Conservation (phyloP, 2,329 filamentous ascomycete genomes). For the Aureobasidium sp. region DNA sequence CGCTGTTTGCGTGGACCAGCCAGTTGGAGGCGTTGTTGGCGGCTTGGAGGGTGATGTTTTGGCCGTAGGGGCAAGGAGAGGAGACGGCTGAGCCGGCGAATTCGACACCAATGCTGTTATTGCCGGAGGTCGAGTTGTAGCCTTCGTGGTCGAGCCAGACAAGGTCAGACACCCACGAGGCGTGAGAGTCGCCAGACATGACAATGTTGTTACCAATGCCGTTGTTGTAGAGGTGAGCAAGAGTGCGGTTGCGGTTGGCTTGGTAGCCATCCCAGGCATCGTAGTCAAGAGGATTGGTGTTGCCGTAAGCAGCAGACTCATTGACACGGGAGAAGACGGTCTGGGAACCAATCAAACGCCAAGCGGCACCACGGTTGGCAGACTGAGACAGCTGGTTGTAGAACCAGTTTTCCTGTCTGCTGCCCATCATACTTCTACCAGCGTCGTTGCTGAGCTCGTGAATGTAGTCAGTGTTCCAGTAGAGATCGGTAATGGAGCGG, state of each 20-base stretch:
- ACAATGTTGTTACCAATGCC: constrained; percentile 67
- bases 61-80: constrained; percentile 46
- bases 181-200: constrained; percentile 63
- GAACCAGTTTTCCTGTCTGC: constrained; percentile 68
- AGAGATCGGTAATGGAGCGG: constrained; percentile 53
- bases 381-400: constrained; percentile 43
- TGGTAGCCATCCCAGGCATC: constrained; percentile 61
- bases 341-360: constrained; percentile 66
- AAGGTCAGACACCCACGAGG: constrained; percentile 48
- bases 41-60: constrained; percentile 47
- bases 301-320: constrained; percentile 38
- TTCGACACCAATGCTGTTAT: constrained; percentile 40
- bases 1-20: constrained; percentile 48
- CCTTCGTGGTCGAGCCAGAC: constrained; percentile 34
- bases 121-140: constrained; percentile 31
- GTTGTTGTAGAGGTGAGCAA: constrained; percentile 59
- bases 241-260: constrained; percentile 63
- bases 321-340: constrained; percentile 58
- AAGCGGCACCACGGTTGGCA: constrained; percentile 57
- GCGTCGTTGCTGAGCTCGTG: constrained; percentile 59
- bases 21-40: constrained; percentile 43
- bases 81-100: constrained; percentile 60
- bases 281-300: constrained; percentile 42
- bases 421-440: constrained; percentile 62
- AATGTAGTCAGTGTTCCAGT: constrained; percentile 55